Evolutionary conservation across 305 asterid species (phyloP).

Genomic region (Withania somnifera): DNA sequence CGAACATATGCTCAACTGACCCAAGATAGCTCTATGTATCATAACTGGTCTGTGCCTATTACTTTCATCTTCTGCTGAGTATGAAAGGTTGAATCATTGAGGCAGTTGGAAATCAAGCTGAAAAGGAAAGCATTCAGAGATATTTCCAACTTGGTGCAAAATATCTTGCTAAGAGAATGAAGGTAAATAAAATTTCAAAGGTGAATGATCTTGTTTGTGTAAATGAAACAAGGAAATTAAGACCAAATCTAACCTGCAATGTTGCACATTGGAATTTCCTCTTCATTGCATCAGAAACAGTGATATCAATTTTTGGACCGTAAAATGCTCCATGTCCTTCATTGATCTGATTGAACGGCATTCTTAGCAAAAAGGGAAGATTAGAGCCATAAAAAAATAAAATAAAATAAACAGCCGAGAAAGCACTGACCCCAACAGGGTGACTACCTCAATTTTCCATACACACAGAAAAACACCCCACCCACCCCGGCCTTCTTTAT

Average conservation of each 20-base stretch:
- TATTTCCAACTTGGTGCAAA: too few species aligned
- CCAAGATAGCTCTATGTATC: too few species aligned
- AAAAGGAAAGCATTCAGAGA: too few species aligned
- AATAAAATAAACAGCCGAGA: neutral
- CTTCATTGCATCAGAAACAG: too few species aligned
- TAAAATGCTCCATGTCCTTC: slow-evolving; percentile 99
- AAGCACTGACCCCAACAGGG: neutral
- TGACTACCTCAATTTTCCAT: neutral
- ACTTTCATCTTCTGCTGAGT: too few species aligned
- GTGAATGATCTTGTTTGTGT: neutral
- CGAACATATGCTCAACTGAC: too few species aligned
- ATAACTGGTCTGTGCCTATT: too few species aligned
- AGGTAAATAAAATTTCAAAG: neutral
- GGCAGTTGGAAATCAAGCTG: too few species aligned
- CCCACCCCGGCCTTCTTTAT: too few species aligned
- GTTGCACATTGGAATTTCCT: slow-evolving; percentile 97
- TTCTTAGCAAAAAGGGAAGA: neutral
- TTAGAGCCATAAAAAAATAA: slow-evolving; percentile 2
- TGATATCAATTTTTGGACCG: slow-evolving; percentile 96
- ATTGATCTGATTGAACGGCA: slow-evolving; percentile 40
- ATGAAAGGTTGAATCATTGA: too few species aligned
- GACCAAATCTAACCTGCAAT: slow-evolving; percentile 50
- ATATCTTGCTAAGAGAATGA: too few species aligned
- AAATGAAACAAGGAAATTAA: neutral
- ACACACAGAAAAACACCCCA: neutral